Base-by-base conservation (phyloP, 225 moss, liverwort and hornwort species). In the Asterella californica region DNA sequence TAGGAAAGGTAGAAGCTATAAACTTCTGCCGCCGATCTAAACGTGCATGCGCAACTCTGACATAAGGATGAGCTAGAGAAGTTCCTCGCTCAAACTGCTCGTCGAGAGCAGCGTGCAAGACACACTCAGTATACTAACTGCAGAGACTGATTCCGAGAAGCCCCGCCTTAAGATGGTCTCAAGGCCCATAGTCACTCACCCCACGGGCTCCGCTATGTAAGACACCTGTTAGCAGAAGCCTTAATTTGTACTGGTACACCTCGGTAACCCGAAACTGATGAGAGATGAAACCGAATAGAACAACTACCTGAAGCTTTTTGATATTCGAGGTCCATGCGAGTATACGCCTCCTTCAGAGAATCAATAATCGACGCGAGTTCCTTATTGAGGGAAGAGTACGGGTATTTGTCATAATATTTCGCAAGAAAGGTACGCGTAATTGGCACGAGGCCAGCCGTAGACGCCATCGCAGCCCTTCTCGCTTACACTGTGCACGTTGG, bases 371-470 rank as follows among this genome's bases (percentile, higher is more conserved):
- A 76, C 0, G 74, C 33, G 24, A 90, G 66, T 74, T 90, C 87
- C 33, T 29, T 32, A 53, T 80, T 75, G 54, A 78, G 19, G 3
- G 83, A 72, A 45, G 54, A 33, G 54, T 77, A 85, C 37, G 89
- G 87, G 71, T 87, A 90, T 79, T 87, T 90, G 25, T 90, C 89
- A 74, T 90, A 90, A 46, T 87, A 90, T 48, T 87, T 90, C 32
- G 89, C 87, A 33, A 90, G 85, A 87, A 85, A 90, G 33, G 80
- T 4, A n/a, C 87, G 83, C 33, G 89, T 90, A 50, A 90, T 90
- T 32, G 89, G 89, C 82, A 90, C 89, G 53, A 90, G 36, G 75
- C 89, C 89, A 30, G 79, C 89, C 24, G 89, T 85, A 9, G 89
- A 90, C 53, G 85, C 87, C 87, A 87, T 90, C 30, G 34, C 65